Evolutionary conservation across 345 rosid genomes (phyloP), one percentile per base, ranked within the genome.

Genomic region (Eutrema yunnanense): DNA sequence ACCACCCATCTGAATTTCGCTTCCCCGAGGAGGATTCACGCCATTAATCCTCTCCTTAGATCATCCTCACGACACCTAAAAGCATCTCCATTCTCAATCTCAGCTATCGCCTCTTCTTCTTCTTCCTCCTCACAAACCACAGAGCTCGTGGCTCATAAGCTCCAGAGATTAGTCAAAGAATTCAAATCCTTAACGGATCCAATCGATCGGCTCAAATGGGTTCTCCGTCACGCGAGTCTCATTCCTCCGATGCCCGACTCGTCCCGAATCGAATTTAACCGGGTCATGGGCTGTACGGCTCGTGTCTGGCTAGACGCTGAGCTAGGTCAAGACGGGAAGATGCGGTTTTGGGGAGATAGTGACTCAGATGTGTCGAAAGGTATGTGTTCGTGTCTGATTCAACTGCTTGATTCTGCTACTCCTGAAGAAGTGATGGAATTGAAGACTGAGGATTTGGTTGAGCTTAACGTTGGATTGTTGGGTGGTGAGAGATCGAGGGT

Each of bases 251-350:
- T 92, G 41, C 83, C 83, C 8, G 88, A 82, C 11, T 78, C 88
- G 1, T 86, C 88, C 14, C 84, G 90, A 52, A 81, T 79, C 44
- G 91, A 88, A 36, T 79, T 80, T 4, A 96, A 92, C 65, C 89
- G 99, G 46, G 96, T 96, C 67, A 90, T 90, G 99, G 99, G 99
- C 27, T 96, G 99, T 75, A 88, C 97, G 3, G 83, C 87, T 63
- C 96, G 84, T 60, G 99, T 92, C 52, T 96, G 98, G 99, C 74
- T 96, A 22, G 90, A 90, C 9, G 90, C 85, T 19, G 78, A 57
- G 67, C 34, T 92, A 38, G 98, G 86, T 68, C 56, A 67, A 10
- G 80, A 81, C 30, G 92, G 89, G 50, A 92, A 78, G 78, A 87
- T 95, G 87, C 80, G 86, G 65, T 92, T 95, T 48, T 78, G 69